Evolutionary conservation across 2,329 filamentous ascomycete species (phyloP), one percentile per base, ranked within the genome.

Genomic region (Epichloe hybrida): DNA sequence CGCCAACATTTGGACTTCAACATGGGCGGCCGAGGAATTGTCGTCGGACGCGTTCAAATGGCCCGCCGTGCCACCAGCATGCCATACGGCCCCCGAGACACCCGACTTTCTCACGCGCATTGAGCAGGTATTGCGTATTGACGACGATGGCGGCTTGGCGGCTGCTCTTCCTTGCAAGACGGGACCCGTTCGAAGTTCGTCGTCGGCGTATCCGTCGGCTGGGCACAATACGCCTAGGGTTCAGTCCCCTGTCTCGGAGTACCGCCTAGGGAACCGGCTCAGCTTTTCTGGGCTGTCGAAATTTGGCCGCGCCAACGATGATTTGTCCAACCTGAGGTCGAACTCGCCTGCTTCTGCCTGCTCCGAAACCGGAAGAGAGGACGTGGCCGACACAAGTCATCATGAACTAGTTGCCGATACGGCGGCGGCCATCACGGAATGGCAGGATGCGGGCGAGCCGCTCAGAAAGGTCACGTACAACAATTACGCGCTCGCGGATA

Each of bases 161-260:
- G 20, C 41, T 7, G 37, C 49, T 15, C 31, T 27, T 36, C n/a
- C 43, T 38, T 46, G 50, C 17, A 47, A 35, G 31, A 27, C 35
- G 9, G 42, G 21, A 20, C 52, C 50, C 17, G 50, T 49, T 35
- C 59, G 62, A n/a, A 64, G 59, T 46, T 51, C 56, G 4, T 67
- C 64, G n/a, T 67, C 64, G 11, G 59, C 59, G 1, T 67, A 67
- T 39, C 61, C 58, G 13, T 58, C 60, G 11, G 51, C 57, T 2
- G 56, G 56, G 2, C 50, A 57, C n/a, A 50, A 41, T 8, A 58
- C 57, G 4, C 54, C 52, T 11, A 50, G 56, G 17, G 31, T 60
- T 1, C 58, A 60, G 35, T 68, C 66, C n/a, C 65, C 65, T 4
- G 53, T 56, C 8, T 58, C 59, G 9, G 53, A 56, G 5, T 46